These are phyloP conservation scores for Lonicera japonica DNA, from an alignment of 129 eudicot genomes.

Conservation along the genomic window DNA sequence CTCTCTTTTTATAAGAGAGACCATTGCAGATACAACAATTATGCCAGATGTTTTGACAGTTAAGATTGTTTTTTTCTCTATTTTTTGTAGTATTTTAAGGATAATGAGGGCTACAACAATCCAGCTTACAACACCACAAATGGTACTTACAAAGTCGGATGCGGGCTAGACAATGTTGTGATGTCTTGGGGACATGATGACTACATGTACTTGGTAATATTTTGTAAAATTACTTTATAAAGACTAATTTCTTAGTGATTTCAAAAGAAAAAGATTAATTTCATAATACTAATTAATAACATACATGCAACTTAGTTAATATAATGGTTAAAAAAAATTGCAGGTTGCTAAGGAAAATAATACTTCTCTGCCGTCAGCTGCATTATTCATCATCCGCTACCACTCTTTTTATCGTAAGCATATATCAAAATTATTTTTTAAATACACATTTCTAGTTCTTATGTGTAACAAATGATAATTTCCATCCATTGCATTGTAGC, in stretches of 20 bases:
- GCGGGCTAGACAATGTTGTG: constrained; percentile 77
- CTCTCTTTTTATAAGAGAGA: too few species aligned
- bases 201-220: constrained; percentile 80
- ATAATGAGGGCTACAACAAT: constrained; percentile 53
- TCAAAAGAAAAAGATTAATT: too few species aligned
- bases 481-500: constrained; percentile 27
- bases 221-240: not conserved
- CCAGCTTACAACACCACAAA: constrained; percentile 55
- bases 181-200: constrained; percentile 98
- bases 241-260: too few species aligned
- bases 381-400: constrained; percentile 64
- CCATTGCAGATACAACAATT: not conserved
- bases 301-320: not conserved
- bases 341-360: constrained; percentile 84
- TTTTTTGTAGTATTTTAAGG: constrained; percentile 52
- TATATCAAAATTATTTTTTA: not conserved
- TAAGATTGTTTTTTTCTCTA: not conserved
- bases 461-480: not conserved
- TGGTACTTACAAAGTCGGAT: constrained; percentile 69
- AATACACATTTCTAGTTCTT: not conserved
- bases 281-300: too few species aligned
- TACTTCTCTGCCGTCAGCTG: constrained; percentile 75
- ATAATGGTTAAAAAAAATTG: not conserved
- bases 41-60: not conserved
- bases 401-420: constrained; percentile 83